A percentile compares a stretch with the other conserved stretches of the same genome.
These are phyloP conservation scores for Ulota crispa DNA, from an alignment of 225 moss, liverwort and hornwort genomes.

Conservation along the genomic window DNA sequence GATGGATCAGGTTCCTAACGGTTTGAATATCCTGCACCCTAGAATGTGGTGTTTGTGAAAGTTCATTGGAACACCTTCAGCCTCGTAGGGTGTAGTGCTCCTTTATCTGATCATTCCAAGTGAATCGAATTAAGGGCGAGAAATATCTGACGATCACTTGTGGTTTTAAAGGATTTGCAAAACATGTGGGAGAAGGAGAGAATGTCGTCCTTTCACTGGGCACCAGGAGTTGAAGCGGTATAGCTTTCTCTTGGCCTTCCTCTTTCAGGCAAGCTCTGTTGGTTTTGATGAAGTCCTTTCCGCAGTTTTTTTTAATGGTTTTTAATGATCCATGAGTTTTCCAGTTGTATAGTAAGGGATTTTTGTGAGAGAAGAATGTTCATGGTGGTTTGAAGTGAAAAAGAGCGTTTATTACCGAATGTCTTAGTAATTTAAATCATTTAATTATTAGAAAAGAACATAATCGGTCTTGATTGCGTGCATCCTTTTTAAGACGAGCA, in stretches of 20 bases:
- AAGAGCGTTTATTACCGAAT: neutral
- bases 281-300: conserved; percentile 16
- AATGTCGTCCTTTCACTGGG: conserved; percentile 80
- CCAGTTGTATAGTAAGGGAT: neutral
- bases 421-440: neutral
- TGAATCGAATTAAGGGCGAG: neutral
- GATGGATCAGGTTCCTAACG: too few relatives aligned
- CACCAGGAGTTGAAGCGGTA: conserved; percentile 87
- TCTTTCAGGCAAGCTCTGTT: conserved; percentile 56
- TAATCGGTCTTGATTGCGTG: neutral
- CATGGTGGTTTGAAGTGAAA: neutral
- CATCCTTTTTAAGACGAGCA: neutral
- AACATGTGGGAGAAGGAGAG: conserved; percentile 75
- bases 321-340: neutral
- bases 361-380: neutral
- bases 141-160: neutral
- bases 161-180: conserved; percentile 61
- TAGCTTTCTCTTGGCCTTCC: conserved; percentile 43
- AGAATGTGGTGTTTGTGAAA: neutral
- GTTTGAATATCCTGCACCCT: too few relatives aligned
- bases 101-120: neutral
- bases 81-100: neutral
- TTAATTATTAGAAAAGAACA: neutral
- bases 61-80: neutral
- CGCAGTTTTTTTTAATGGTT: neutral